Evolutionary conservation across 108 stramenopile species (phyloP).

Genomic region (Cyclostephanos invisitatus): DNA sequence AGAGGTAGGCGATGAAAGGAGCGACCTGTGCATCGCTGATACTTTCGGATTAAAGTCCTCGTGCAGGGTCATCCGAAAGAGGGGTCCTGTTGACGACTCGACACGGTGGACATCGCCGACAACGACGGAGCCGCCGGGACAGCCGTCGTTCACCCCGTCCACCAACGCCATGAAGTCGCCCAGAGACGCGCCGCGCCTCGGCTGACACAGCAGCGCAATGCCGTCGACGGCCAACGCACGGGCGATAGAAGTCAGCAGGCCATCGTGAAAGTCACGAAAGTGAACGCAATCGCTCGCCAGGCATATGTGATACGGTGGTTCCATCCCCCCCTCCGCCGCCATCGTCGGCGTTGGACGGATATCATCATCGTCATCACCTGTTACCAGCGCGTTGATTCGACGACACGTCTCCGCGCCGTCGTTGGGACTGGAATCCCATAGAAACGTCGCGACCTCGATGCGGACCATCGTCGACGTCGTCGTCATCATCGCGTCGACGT

Average conservation of each 20-base stretch:
- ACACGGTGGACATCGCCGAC: constrained; percentile 17
- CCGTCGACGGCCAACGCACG: constrained; percentile 61
- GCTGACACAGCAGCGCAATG: constrained; percentile 72
- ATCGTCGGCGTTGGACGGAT: neutral
- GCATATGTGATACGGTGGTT: constrained; percentile 34
- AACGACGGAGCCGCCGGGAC: neutral
- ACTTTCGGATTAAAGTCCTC: constrained; percentile 43
- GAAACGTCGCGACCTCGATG: constrained; percentile 31
- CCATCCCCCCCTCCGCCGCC: neutral
- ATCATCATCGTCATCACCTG: constrained; percentile 2
- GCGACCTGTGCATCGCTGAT: constrained; percentile 25
- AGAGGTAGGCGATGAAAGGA: neutral
- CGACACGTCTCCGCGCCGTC: constrained; percentile 33
- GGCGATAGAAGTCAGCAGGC: constrained; percentile 56
- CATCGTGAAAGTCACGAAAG: constrained; percentile 82
- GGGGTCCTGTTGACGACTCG: constrained; percentile 15
- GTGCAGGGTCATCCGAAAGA: constrained; percentile 38
- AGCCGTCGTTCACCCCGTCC: constrained; percentile 21
- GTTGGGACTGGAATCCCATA: constrained; percentile 56
- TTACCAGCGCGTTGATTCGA: constrained; percentile 6
- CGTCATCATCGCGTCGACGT: neutral
- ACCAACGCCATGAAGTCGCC: constrained; percentile 56
- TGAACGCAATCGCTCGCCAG: constrained; percentile 80
- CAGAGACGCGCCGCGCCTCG: constrained; percentile 65
- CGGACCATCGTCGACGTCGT: neutral